These are phyloP conservation scores for Pseudozyma sp. DNA, from an alignment of 1,284 basidiomycete genomes.

Conservation along the genomic window DNA sequence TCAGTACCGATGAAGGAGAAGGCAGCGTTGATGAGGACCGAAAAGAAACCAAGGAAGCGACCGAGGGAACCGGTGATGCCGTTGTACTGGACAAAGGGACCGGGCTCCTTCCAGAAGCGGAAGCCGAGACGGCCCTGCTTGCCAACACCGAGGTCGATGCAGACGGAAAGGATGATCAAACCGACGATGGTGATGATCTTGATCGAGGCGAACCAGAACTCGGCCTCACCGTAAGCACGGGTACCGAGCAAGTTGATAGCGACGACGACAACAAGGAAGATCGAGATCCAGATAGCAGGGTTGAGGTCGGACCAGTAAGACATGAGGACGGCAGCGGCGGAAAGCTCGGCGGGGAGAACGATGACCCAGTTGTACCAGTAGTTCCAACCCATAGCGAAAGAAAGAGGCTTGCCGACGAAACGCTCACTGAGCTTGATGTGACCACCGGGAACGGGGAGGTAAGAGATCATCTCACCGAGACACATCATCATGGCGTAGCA, in stretches of 20 bases:
- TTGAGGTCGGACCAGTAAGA: conserved; percentile 77
- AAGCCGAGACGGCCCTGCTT: conserved; percentile 56
- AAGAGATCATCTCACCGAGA: conserved; percentile 72
- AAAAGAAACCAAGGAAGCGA: conserved; percentile 68
- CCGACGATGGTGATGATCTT: conserved; percentile 66
- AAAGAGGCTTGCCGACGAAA: conserved; percentile 82
- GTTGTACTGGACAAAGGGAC: conserved; percentile 67
- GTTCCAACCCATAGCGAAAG: conserved; percentile 75
- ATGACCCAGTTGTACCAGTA: conserved; percentile 72
- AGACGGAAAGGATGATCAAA: conserved; percentile 62
- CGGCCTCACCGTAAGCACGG: conserved; percentile 63
- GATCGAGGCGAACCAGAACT: conserved; percentile 71
- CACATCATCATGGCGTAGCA: conserved; percentile 68
- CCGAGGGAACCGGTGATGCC: conserved; percentile 72
- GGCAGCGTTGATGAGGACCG: conserved; percentile 73
- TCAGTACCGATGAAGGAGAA: conserved; percentile 87
- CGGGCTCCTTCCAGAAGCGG: conserved; percentile 69
- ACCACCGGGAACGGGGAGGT: conserved; percentile 75
- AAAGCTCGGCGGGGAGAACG: conserved; percentile 81
- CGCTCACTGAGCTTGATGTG: conserved; percentile 84
- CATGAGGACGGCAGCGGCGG: conserved; percentile 81
- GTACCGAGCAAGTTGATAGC: conserved; percentile 80
- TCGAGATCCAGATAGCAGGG: conserved; percentile 80
- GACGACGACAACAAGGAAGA: conserved; percentile 79
- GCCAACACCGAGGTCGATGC: conserved; percentile 62